Conservation (phyloP, 163 green algal species). For the Chloroidium sp. region DNA sequence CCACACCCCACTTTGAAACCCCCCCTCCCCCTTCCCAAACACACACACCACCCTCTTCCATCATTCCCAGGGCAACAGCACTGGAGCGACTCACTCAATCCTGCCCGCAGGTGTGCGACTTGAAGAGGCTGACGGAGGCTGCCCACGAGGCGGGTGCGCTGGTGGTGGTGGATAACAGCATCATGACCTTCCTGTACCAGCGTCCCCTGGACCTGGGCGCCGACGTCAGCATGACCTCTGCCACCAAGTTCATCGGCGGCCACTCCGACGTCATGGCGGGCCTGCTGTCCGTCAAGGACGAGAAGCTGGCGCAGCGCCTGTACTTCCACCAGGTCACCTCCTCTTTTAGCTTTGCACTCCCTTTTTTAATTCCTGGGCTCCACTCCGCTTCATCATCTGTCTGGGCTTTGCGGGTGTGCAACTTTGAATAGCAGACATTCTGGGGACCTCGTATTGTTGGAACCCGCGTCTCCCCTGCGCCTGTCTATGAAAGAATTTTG, state of each 20-base stretch:
- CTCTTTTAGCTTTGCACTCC: not conserved
- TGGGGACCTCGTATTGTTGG: no score
- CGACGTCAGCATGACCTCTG: constrained; percentile 93
- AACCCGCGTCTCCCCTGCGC: no score
- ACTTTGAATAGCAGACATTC: no score
- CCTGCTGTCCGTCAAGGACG: constrained; percentile 75
- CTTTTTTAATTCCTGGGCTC: not conserved
- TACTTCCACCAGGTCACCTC: constrained; percentile 37
- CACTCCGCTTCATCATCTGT: not conserved
- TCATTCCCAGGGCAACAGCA: no score
- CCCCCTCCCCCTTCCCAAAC: no score
- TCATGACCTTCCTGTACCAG: constrained; percentile 87
- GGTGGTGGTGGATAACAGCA: constrained; percentile 93
- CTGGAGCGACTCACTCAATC: constrained; percentile 97
- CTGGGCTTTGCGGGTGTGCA: not conserved
- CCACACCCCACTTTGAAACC: no score
- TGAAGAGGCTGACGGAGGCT: constrained; percentile 52
- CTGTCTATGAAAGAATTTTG: no score
- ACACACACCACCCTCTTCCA: no score
- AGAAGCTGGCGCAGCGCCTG: constrained; percentile 53
- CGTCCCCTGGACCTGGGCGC: constrained; percentile 86
- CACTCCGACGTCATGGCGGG: constrained; percentile 93
- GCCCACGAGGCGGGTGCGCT: constrained; percentile 74
- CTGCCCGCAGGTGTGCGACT: constrained; percentile 84
- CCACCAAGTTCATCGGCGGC: constrained; percentile 93